phyloP scores from a whole-genome alignment of 306 rosid species.

The Abrus precatorius region DNA sequence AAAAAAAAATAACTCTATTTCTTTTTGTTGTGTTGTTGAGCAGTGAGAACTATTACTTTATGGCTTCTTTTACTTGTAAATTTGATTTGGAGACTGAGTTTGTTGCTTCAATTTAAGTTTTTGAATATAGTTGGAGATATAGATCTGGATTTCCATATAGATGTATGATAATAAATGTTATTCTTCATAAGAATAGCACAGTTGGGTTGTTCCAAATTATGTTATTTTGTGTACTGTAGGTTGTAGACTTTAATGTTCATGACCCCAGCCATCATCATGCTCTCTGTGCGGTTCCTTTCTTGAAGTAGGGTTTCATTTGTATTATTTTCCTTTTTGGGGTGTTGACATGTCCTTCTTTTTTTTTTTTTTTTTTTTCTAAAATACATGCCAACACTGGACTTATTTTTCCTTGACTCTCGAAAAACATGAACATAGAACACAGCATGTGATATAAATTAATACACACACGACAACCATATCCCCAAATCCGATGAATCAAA shows the following conservation, averaged over 20 bases:
- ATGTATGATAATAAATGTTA: constrained; percentile 55
- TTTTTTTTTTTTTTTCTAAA: background rate
- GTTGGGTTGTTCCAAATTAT: constrained; percentile 44
- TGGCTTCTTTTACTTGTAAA: constrained; percentile 48
- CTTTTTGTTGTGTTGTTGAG: constrained; percentile 12
- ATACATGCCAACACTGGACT: background rate
- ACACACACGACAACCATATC: background rate
- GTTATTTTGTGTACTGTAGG: constrained; percentile 40
- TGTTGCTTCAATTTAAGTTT: constrained; percentile 36
- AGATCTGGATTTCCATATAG: constrained; percentile 59
- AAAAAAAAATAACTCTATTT: background rate
- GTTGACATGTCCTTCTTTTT: background rate
- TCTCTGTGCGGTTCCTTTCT: constrained; percentile 38
- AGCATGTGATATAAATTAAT: background rate
- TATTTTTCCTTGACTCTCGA: background rate
- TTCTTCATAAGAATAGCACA: constrained; percentile 36
- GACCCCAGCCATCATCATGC: constrained; percentile 49
- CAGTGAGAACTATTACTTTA: constrained; percentile 27
- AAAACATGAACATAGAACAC: constrained; percentile 4
- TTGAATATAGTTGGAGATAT: constrained; percentile 39
- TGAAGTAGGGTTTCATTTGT: constrained; percentile 38
- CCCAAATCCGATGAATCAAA: background rate
- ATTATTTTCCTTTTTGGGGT: background rate
- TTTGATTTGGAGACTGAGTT: constrained; percentile 45
- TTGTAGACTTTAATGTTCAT: constrained; percentile 40